phyloP scores from a whole-genome alignment of 1,139 yeast species.

The Blastobotrys malaysiensis region DNA sequence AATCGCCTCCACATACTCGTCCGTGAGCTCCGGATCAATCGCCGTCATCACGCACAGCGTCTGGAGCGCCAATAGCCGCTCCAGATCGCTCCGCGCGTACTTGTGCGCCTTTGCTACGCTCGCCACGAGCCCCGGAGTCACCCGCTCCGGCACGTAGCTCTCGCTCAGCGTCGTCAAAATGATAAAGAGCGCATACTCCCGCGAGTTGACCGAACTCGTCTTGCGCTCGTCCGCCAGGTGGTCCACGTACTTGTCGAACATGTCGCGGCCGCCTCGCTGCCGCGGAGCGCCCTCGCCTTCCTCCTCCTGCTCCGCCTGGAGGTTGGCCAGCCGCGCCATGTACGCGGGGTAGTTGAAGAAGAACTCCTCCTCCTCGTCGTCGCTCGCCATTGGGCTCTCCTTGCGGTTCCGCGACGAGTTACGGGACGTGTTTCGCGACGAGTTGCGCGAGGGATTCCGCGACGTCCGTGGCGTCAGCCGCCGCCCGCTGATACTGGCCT shows the following conservation, averaged over 20 bases:
- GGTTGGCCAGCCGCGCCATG: constrained; percentile 14
- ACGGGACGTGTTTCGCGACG: background rate
- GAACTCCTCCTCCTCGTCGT: background rate
- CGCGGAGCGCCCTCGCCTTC: constrained; percentile 11
- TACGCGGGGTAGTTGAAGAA: background rate
- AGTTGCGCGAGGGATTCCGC: background rate
- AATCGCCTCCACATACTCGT: background rate
- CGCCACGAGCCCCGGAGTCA: constrained; percentile 19
- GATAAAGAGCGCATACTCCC: constrained; percentile 31
- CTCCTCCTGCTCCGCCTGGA: constrained; percentile 13
- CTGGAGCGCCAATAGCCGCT: constrained; percentile 29
- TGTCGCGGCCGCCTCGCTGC: constrained; percentile 17
- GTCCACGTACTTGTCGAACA: constrained; percentile 27
- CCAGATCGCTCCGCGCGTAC: constrained; percentile 30
- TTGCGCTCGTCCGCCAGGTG: constrained; percentile 29
- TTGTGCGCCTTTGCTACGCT: constrained; percentile 24
- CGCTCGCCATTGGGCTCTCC: background rate
- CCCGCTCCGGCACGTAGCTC: constrained; percentile 32
- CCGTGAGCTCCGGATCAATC: constrained; percentile 4
- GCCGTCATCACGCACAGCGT: constrained; percentile 28
- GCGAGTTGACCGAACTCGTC: constrained; percentile 29
- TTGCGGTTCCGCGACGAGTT: background rate
- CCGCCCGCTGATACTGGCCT: background rate
- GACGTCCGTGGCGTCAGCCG: background rate
- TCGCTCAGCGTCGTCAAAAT: constrained; percentile 26